These are phyloP conservation scores for Candida dendrica DNA, from an alignment of 805 yeast species.

Conservation along the genomic window DNA sequence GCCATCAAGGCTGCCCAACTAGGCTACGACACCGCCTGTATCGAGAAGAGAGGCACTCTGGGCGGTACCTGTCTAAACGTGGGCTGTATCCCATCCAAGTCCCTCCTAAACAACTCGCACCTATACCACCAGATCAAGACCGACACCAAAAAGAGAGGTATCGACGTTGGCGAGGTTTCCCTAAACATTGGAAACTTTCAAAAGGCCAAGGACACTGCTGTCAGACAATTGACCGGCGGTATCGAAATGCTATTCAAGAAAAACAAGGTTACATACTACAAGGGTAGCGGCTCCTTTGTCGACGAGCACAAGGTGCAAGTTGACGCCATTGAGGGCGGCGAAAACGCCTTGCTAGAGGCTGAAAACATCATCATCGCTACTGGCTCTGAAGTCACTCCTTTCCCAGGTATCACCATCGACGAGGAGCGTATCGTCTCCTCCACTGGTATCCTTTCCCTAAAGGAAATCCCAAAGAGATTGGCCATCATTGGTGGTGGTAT, in stretches of 20 bases:
- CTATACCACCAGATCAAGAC: slow-evolving; percentile 81
- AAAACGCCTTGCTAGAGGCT: slow-evolving; percentile 67
- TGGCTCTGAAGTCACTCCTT: slow-evolving; percentile 96
- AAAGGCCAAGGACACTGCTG: slow-evolving; percentile 89
- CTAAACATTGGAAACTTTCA: slow-evolving; percentile 75
- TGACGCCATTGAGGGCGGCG: slow-evolving; percentile 80
- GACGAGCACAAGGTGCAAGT: slow-evolving; percentile 75
- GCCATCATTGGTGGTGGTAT: slow-evolving; percentile 99
- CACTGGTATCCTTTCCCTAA: slow-evolving; percentile 81
- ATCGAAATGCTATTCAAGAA: slow-evolving; percentile 92
- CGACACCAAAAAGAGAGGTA: slow-evolving; percentile 85
- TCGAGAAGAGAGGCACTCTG: slow-evolving; percentile 91
- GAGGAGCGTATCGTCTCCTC: slow-evolving; percentile 96
- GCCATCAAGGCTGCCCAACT: slow-evolving; percentile 98
- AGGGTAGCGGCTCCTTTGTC: slow-evolving; percentile 85
- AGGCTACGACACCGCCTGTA: slow-evolving; percentile 90
- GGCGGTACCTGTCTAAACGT: slow-evolving; percentile 99
- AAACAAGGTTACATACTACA: slow-evolving; percentile 88
- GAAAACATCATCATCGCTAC: slow-evolving; percentile 93
- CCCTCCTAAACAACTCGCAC: slow-evolving; percentile 90
- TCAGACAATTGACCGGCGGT: slow-evolving; percentile 86
- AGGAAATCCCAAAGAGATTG: slow-evolving; percentile 86
- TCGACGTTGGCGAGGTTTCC: slow-evolving; percentile 70
- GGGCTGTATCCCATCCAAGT: slow-evolving; percentile 98
- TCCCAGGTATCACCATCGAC: slow-evolving; percentile 95